Conservation (phyloP, 345 rosid species). For the Hibiscus syriacus region DNA sequence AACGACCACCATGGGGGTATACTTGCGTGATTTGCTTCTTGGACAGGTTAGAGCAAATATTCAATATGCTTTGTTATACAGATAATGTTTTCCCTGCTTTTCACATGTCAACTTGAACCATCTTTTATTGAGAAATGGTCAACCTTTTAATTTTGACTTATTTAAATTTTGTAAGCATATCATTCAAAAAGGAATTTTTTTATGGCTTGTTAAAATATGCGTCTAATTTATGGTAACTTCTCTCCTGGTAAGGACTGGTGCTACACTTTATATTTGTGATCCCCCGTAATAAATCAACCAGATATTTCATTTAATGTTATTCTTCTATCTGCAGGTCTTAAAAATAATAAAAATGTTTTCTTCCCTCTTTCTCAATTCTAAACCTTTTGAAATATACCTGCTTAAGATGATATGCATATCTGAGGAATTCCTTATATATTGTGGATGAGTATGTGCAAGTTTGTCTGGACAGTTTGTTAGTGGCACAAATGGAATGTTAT, state of each 20-base stretch:
- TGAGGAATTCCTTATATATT: not conserved
- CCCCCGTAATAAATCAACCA: not conserved
- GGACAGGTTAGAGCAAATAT: slow-evolving; percentile 58
- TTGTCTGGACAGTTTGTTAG: not conserved
- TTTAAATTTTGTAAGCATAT: not conserved
- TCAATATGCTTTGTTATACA: slow-evolving; percentile 4
- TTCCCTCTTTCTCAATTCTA: not conserved
- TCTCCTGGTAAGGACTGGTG: not conserved
- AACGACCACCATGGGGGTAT: slow-evolving; percentile 84
- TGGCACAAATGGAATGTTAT: not conserved
- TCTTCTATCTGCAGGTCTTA: not conserved
- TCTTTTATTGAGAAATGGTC: not conserved
- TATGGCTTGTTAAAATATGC: not conserved
- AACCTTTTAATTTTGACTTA: not conserved
- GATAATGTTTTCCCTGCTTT: not conserved
- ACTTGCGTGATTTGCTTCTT: slow-evolving; percentile 90
- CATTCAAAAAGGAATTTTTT: not conserved
- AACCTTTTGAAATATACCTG: not conserved
- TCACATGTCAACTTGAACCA: not conserved
- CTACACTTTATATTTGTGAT: not conserved
- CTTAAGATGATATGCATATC: not conserved
- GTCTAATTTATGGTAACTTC: not conserved
- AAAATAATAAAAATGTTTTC: not conserved
- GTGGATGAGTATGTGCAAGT: not conserved
- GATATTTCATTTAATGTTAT: not conserved